phyloP scores from a whole-genome alignment of 2,329 filamentous ascomycete genomes.

The Escovopsis weberi region DNA sequence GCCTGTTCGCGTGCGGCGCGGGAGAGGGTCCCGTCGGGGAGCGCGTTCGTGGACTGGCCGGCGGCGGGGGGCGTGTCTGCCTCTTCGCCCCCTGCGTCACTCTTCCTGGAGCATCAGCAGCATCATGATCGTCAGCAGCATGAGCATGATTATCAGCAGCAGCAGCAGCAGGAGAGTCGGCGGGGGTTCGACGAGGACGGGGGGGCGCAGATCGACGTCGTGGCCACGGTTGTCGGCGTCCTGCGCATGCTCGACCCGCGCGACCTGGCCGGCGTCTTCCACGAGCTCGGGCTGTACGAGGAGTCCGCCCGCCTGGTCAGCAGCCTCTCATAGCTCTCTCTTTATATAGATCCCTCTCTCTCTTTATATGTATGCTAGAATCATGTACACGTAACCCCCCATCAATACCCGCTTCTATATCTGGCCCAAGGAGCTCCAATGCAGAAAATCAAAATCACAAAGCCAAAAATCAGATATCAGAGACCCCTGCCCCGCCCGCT shows the following conservation, averaged over 20 bases:
- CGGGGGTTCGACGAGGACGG: neutral
- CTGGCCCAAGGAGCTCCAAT: too few relatives aligned
- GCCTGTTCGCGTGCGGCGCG: too few relatives aligned
- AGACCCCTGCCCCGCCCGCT: neutral
- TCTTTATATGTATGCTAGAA: too few relatives aligned
- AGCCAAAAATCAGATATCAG: neutral
- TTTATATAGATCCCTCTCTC: too few relatives aligned
- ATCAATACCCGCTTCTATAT: too few relatives aligned
- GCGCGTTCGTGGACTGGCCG: conserved; percentile 3
- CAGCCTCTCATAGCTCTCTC: too few relatives aligned
- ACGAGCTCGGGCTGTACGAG: neutral
- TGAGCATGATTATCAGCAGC: too few relatives aligned
- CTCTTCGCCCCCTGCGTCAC: too few relatives aligned
- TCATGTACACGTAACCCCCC: too few relatives aligned
- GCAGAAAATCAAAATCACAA: neutral
- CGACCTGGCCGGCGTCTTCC: neutral
- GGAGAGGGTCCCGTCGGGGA: neutral
- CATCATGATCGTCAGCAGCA: too few relatives aligned
- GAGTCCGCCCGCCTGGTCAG: neutral
- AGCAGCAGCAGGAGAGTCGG: neutral
- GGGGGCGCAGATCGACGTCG: neutral
- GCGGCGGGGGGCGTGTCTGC: too few relatives aligned
- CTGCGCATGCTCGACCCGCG: neutral
- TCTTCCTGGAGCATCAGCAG: too few relatives aligned
- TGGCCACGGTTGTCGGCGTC: neutral